phyloP scores from a whole-genome alignment of 2,329 filamentous ascomycete genomes.

The Dryadomyces sulphureus region DNA sequence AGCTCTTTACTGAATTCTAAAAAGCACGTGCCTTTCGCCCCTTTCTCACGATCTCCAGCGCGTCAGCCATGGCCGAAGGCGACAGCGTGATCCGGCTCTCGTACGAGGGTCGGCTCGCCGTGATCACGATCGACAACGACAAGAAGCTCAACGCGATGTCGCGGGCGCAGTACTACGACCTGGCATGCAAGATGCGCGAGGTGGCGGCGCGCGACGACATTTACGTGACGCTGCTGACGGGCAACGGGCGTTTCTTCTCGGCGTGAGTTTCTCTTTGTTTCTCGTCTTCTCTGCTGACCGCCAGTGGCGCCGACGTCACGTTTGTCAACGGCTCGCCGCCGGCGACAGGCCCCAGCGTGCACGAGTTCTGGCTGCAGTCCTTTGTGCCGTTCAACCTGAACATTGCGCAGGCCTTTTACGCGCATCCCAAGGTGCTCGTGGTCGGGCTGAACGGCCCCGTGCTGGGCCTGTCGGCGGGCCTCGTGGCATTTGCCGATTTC shows the following conservation, averaged over 20 bases:
- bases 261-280: slow-evolving; percentile 42
- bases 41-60: background rate
- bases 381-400: slow-evolving; percentile 84
- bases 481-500: slow-evolving; percentile 78
- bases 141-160: slow-evolving; percentile 78
- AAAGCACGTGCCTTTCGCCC: background rate
- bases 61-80: slow-evolving; percentile 3
- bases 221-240: slow-evolving; percentile 71
- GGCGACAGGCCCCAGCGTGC: slow-evolving; percentile 18
- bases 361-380: slow-evolving; percentile 44
- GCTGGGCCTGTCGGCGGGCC: slow-evolving; percentile 73
- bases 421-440: slow-evolving; percentile 86
- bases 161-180: slow-evolving; percentile 58
- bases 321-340: slow-evolving; percentile 28
- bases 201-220: slow-evolving; percentile 68
- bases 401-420: slow-evolving; percentile 79
- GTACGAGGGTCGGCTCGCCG: slow-evolving; percentile 56
- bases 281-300: slow-evolving; percentile 1
- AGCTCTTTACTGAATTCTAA: too few relatives aligned
- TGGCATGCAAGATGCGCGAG: slow-evolving; percentile 60
- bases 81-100: slow-evolving; percentile 35
- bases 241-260: slow-evolving; percentile 73
- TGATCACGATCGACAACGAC: slow-evolving; percentile 74
- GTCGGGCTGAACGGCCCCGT: slow-evolving; percentile 85
- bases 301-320: slow-evolving; percentile 65